These are phyloP conservation scores for Vitis labrusca DNA, from an alignment of 164 flowering plant species.

Conservation along the genomic window DNA sequence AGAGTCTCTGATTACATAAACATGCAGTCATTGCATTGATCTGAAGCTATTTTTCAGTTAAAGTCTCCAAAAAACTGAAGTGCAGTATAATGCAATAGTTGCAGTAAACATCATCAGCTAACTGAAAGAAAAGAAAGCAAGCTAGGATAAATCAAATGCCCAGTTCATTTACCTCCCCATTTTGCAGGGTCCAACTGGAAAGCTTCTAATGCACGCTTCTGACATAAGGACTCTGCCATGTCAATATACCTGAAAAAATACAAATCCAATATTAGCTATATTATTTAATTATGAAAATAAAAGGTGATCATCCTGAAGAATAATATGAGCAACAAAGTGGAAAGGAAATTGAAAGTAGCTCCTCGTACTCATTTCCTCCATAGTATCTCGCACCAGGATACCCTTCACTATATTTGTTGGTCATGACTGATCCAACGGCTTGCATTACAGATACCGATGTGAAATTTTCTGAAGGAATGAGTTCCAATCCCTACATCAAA, in stretches of 20 bases:
- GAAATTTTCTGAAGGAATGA: slow-evolving; percentile 97
- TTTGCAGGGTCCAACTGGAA: slow-evolving; percentile 90
- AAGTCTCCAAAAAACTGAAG: too few relatives aligned
- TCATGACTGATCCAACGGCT: slow-evolving; percentile 99
- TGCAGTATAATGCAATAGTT: too few relatives aligned
- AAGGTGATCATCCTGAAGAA: too few relatives aligned
- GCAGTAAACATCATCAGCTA: too few relatives aligned
- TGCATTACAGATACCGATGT: slow-evolving; percentile 98
- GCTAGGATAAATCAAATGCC: too few relatives aligned
- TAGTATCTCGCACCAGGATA: slow-evolving; percentile 99
- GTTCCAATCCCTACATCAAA: slow-evolving; percentile 73
- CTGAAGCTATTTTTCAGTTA: too few relatives aligned
- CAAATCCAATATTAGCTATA: not conserved
- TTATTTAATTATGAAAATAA: not conserved
- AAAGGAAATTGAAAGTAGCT: not conserved
- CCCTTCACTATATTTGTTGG: slow-evolving; percentile 99
- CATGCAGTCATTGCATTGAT: too few relatives aligned
- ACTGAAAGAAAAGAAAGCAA: too few relatives aligned
- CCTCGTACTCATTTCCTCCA: slow-evolving; percentile 96
- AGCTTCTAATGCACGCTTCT: slow-evolving; percentile 97
- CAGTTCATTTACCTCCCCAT: slow-evolving; percentile 81
- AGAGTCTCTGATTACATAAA: too few relatives aligned
- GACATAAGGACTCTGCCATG: slow-evolving; percentile 97
- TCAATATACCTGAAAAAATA: slow-evolving; percentile 75
- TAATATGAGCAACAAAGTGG: not conserved